These are phyloP conservation scores for Trametes villosa DNA, from an alignment of 768 basidiomycete species.

Conservation along the genomic window DNA sequence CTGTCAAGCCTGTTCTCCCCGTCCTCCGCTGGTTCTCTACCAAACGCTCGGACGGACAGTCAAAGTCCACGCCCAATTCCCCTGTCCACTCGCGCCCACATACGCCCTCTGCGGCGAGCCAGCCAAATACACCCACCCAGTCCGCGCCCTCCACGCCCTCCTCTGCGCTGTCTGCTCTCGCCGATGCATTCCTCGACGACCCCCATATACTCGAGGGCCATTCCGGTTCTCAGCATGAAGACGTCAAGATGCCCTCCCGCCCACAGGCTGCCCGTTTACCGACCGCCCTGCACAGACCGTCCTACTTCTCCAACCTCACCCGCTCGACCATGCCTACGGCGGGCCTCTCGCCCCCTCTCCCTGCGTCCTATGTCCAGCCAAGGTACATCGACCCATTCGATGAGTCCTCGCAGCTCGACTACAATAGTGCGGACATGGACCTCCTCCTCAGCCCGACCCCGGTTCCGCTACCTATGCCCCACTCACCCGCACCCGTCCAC, in stretches of 20 bases:
- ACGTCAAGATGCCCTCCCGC: conserved; percentile 29
- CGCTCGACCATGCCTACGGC: conserved; percentile 67
- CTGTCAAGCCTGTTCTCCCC: conserved; percentile 24
- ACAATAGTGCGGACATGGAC: conserved; percentile 28
- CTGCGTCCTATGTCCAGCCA: conserved; percentile 15
- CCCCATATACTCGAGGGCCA: conserved; percentile 27
- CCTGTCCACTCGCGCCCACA: conserved; percentile 24
- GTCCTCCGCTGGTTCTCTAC: conserved; percentile 53
- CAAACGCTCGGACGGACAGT: conserved; percentile 29
- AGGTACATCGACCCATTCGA: conserved; percentile 30
- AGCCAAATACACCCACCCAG: conserved; percentile 12
- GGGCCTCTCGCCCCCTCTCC: conserved; percentile 52
- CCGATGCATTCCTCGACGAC: conserved; percentile 36
- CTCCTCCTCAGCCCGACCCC: conserved; percentile 34
- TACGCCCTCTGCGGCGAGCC: conserved; percentile 20
- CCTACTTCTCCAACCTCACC: conserved; percentile 48
- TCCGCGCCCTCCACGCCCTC: conserved; percentile 31
- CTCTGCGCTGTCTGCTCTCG: conserved; percentile 41
- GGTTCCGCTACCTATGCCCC: conserved; percentile 35
- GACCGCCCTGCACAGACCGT: conserved; percentile 26
- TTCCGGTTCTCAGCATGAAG: conserved; percentile 12
- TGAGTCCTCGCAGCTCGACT: conserved; percentile 23
- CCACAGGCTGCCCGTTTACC: conserved; percentile 33
- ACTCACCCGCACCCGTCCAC: conserved; percentile 34
- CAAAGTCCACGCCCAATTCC: conserved; percentile 12